Conservation (phyloP, 768 basidiomycete genomes). For the Hydnomerulius pinastri region DNA sequence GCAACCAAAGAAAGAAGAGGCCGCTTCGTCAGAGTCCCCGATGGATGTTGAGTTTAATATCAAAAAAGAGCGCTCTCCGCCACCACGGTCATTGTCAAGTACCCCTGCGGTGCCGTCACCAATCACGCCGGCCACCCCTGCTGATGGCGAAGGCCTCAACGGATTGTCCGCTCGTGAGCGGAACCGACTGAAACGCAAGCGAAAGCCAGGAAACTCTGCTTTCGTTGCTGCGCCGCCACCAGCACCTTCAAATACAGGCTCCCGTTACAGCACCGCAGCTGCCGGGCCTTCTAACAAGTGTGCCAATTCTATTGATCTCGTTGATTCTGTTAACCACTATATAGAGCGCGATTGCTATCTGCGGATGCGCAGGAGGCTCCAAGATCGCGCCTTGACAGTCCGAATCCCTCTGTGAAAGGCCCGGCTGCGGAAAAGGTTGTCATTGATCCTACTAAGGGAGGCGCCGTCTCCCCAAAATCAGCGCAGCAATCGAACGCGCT, state of each 20-base stretch:
- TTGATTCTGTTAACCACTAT: slow-evolving; percentile 4
- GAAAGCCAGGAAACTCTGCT: slow-evolving; percentile 82
- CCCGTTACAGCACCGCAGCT: slow-evolving; percentile 64
- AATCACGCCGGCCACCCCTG: slow-evolving; percentile 39
- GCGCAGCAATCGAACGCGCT: slow-evolving; percentile 78
- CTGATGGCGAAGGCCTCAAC: slow-evolving; percentile 45
- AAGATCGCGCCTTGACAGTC: slow-evolving; percentile 60
- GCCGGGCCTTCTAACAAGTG: slow-evolving; percentile 63
- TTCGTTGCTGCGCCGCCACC: slow-evolving; percentile 72
- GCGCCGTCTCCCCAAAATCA: slow-evolving; percentile 77
- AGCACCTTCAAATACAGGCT: slow-evolving; percentile 56
- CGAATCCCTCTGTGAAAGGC: slow-evolving; percentile 43
- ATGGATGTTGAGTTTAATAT: slow-evolving; percentile 47
- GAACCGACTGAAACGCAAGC: slow-evolving; percentile 92
- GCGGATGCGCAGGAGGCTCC: slow-evolving; percentile 54
- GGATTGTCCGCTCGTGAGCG: slow-evolving; percentile 89
- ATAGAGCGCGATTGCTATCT: slow-evolving; percentile 74
- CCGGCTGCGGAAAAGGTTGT: slow-evolving; percentile 62
- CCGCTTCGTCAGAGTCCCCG: slow-evolving; percentile 36
- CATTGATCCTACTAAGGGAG: slow-evolving; percentile 81
- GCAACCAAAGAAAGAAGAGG: slow-evolving; percentile 42
- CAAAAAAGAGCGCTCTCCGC: slow-evolving; percentile 41
- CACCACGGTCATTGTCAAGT: slow-evolving; percentile 45
- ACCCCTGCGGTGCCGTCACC: slow-evolving; percentile 53
- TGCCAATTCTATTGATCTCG: slow-evolving; percentile 14